Evolutionary conservation across 1,284 basidiomycete genomes (phyloP).

Genomic region (Moesziomyces antarcticus): DNA sequence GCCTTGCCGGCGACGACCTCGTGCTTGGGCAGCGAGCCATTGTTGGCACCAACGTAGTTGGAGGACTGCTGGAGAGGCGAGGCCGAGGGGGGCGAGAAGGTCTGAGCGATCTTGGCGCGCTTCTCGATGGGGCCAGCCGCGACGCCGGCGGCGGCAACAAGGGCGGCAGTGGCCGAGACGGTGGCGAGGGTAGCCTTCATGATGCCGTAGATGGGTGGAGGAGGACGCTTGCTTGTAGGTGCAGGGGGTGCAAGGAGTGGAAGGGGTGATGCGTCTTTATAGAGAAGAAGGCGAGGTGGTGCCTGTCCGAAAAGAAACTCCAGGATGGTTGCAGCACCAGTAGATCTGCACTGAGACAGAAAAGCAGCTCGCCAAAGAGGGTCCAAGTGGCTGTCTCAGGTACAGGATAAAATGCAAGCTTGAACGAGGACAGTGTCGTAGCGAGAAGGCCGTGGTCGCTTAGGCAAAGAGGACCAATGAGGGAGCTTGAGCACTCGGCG

Average conservation of each 20-base stretch:
- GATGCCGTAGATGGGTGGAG: not conserved
- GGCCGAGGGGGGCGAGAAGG: slow-evolving; percentile 69
- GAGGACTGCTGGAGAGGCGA: slow-evolving; percentile 67
- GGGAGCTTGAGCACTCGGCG: slow-evolving; percentile 2
- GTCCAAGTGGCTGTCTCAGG: too few species aligned
- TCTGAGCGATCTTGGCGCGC: slow-evolving; percentile 62
- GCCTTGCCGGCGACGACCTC: slow-evolving; percentile 69
- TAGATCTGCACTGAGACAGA: too few species aligned
- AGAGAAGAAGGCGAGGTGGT: not conserved
- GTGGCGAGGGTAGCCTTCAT: slow-evolving; percentile 81
- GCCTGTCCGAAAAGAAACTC: not conserved
- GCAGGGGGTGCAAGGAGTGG: too few species aligned
- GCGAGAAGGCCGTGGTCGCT: not conserved
- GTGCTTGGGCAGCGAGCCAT: slow-evolving; percentile 69
- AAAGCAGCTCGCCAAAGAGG: too few species aligned
- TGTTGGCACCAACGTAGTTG: slow-evolving; percentile 69
- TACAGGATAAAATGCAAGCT: too few species aligned
- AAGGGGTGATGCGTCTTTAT: too few species aligned
- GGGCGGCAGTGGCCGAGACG: slow-evolving; percentile 77
- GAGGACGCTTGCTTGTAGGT: too few species aligned
- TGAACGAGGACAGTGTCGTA: too few species aligned
- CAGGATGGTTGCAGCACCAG: not conserved
- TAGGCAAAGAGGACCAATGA: slow-evolving; percentile 5
- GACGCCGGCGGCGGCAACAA: slow-evolving; percentile 69
- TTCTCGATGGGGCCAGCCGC: slow-evolving; percentile 39